phyloP scores from a whole-genome alignment of 2,329 filamentous ascomycete species.

The Fusarium scirpi region DNA sequence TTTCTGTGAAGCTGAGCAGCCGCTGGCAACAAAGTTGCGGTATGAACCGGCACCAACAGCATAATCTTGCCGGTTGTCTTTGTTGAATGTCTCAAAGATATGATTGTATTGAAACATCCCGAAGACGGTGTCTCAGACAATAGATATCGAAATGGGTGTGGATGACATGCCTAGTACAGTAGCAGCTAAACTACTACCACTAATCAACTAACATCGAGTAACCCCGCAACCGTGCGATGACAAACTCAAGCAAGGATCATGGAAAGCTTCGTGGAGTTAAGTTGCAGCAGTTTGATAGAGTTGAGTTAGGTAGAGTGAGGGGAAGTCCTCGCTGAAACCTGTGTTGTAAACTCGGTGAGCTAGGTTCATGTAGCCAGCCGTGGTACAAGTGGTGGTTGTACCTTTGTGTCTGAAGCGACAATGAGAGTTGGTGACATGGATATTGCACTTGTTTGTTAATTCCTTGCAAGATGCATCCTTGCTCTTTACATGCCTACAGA shows the following conservation, averaged over 20 bases:
- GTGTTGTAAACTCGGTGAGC: slow-evolving; percentile 35
- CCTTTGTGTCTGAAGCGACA: slow-evolving; percentile 21
- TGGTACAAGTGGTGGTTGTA: slow-evolving; percentile 39
- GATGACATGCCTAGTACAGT: slow-evolving; percentile 35
- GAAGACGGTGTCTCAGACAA: slow-evolving; percentile 30
- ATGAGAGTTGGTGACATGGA: slow-evolving; percentile 36
- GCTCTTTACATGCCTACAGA: slow-evolving; percentile 14
- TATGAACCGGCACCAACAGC: slow-evolving; percentile 29
- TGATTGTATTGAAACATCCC: slow-evolving; percentile 33
- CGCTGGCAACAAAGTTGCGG: slow-evolving; percentile 27
- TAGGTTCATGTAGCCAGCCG: slow-evolving; percentile 16
- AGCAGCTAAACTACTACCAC: slow-evolving; percentile 5
- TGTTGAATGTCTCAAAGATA: slow-evolving; percentile 1
- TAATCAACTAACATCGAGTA: slow-evolving; percentile 37
- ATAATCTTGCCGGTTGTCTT: not conserved
- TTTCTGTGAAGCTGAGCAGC: slow-evolving; percentile 1
- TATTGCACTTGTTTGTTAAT: slow-evolving; percentile 25
- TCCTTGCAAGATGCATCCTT: slow-evolving; percentile 22
- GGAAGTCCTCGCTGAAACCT: slow-evolving; percentile 29
- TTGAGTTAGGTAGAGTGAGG: not conserved
- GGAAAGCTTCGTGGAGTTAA: slow-evolving; percentile 8
- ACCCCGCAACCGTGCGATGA: slow-evolving; percentile 40
- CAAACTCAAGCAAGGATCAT: slow-evolving; percentile 35
- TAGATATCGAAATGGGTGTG: not conserved
- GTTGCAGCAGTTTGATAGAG: not conserved